Conservation (phyloP, 345 rosid species). For the Eucalyptus paniculata region DNA sequence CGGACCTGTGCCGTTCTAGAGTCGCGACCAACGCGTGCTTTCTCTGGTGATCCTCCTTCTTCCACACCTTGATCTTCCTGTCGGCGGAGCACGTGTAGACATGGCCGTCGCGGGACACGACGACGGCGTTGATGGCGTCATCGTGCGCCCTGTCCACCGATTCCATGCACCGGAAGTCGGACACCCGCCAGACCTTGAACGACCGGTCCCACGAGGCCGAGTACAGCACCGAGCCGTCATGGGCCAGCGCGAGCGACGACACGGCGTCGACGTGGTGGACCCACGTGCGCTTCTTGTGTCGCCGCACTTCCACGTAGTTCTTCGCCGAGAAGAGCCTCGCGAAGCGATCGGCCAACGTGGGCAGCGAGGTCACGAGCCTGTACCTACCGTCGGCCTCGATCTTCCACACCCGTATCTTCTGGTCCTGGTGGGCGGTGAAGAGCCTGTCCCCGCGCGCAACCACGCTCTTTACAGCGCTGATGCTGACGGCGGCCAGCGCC, state of each 20-base stretch:
- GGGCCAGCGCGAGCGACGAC: constrained; percentile 38
- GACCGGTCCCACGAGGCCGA: constrained; percentile 80
- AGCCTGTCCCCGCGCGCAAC: constrained; percentile 33
- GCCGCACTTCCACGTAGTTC: constrained; percentile 53
- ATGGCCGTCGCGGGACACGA: constrained; percentile 33
- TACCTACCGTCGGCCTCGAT: constrained; percentile 1
- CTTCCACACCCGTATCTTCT: constrained; percentile 65
- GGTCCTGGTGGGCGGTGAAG: constrained; percentile 66
- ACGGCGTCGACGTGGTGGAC: constrained; percentile 70
- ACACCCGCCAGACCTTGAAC: constrained; percentile 58
- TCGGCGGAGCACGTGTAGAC: constrained; percentile 74
- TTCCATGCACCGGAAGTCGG: constrained; percentile 50
- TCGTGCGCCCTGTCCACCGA: constrained; percentile 53
- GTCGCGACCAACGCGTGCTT: constrained; percentile 28
- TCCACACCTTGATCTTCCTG: constrained; percentile 60
- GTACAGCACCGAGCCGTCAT: constrained; percentile 34
- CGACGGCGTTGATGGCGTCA: constrained; percentile 61
- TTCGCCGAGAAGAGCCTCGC: constrained; percentile 19
- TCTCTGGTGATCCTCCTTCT: constrained; percentile 5
- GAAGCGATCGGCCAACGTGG: constrained; percentile 47
- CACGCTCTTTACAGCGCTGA: constrained; percentile 47
- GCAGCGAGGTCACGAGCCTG: constrained; percentile 44
- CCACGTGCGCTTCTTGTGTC: constrained; percentile 72
- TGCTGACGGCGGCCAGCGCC: constrained; percentile 4
- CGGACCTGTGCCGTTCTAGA: constrained; percentile 48